Evolutionary conservation across 805 yeast species (phyloP), one percentile per base, ranked within the genome.

Genomic region (Teunomyces panamensis): DNA sequence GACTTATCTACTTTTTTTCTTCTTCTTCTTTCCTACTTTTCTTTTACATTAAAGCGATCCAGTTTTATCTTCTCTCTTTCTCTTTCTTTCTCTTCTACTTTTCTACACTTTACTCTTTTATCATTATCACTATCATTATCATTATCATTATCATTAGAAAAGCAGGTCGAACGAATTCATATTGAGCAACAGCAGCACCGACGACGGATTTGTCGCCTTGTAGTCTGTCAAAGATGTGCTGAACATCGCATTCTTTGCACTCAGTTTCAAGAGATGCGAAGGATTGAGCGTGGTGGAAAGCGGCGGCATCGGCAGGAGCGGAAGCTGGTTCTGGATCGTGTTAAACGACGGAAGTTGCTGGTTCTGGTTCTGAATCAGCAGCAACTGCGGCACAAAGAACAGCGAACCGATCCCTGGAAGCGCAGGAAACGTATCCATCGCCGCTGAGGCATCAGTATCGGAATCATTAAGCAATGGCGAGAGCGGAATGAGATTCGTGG

Each of bases 291-390:
- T 64, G 10, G 56, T 46, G 46, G 35, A 52, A 9, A 56, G 39
- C 8, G 58, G 56, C 5, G 63, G 63, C 5, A 53, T 49, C 13
- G 69, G 68, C 5, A 68, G 60, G 2, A 57, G 39, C 2, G 71
- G 67, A n/a, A 67, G 49, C 35, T 59, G 64, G 53, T 62, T 65
- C 46, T 67, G 72, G 39, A 67, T 64, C n/a, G 64, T 51, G 49
- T 67, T 67, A 50, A 68, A 67, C 4, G 72, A 63, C 4, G 73
- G 73, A 7, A 68, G 49, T 50, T 64, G 71, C 39, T 67, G 71
- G 46, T 47, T 56, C 47, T 62, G 68, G 47, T 58, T 60, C 36
- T 62, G 67, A 29, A 59, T 56, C 46, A 53, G 62, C 55, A 54
- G 60, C 29, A 54, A 34, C 34, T 46, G 58, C 3, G 66, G 60